Evolutionary conservation across 1,284 basidiomycete species (phyloP), one percentile per base, ranked within the genome.

Genomic region (Mrakiaceae sp.): DNA sequence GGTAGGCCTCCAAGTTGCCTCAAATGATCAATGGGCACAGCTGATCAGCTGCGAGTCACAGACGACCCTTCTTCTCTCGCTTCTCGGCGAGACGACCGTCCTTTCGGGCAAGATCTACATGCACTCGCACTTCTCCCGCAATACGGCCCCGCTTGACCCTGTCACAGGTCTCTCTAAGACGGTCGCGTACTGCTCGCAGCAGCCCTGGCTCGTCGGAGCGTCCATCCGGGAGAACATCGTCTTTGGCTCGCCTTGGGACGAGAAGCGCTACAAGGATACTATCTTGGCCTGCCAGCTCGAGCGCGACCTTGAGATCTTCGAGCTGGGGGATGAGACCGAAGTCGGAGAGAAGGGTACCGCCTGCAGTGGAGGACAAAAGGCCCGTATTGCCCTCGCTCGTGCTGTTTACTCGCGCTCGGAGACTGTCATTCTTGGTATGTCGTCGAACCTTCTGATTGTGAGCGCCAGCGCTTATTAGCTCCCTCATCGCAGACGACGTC

Each of bases 241-340:
- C 27, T 50, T 52, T 12, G 47, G 48, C 40, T 50, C 49, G 27
- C 5, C 50, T 50, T 40, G 47, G 27, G 75, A 81, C 64, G 69
- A 72, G 52, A 70, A 70, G 50, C 71, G 81, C 8, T 82, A 82
- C 70, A 70, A 76, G 40, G 72, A 69, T 0, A 78, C 79, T 4
- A 71, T 82, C 60, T 72, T 77, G 11, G 80, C 79, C 6, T 82
- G 81, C 69, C 81, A 81, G 2, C 73, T 83, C 3, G 69, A 75
- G 58, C 73, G 78, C 3, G 82, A 83, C 70, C 73, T 81, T 68
- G 75, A 78, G 70, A 76, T 78, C 65, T 80, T 77, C 63, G 80
- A 82, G 64, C 74, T 79, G 14, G 79, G 80, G 11, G 82, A 83
- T 64, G 74, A 78, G 64, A 83, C 82, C 4, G 80, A 82, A 69